phyloP scores from a whole-genome alignment of 2,329 filamentous ascomycete genomes.

The Nemania serpens region DNA sequence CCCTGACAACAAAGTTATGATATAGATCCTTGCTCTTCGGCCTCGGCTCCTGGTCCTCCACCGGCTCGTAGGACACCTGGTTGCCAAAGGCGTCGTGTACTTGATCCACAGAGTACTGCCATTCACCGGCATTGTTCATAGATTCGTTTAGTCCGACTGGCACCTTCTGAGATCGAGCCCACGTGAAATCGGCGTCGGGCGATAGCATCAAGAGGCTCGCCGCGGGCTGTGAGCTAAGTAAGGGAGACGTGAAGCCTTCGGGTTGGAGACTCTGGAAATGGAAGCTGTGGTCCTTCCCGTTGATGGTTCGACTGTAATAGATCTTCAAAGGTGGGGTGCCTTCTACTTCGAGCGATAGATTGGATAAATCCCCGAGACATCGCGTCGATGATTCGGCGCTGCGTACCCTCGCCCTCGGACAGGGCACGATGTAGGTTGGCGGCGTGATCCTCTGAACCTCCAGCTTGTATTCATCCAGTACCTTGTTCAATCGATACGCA shows the following conservation, averaged over 20 bases:
- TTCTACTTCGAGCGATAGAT: conserved; percentile 79
- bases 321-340: conserved; percentile 92
- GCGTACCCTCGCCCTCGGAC: conserved; percentile 78
- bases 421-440: conserved; percentile 83
- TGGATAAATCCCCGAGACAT: conserved; percentile 86
- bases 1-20: conserved; percentile 83
- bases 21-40: conserved; percentile 66
- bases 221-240: conserved; percentile 64
- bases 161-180: conserved; percentile 78
- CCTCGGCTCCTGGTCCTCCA: conserved; percentile 71
- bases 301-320: conserved; percentile 87
- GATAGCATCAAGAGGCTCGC: conserved; percentile 59
- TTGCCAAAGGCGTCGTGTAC: conserved; percentile 92
- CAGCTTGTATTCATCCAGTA: conserved; percentile 91
- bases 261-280: conserved; percentile 94
- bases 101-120: conserved; percentile 90
- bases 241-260: conserved; percentile 79
- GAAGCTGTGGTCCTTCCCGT: conserved; percentile 80
- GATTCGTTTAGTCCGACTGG: conserved; percentile 89
- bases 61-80: conserved; percentile 71
- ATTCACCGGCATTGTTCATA: conserved; percentile 75
- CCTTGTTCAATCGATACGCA: conserved; percentile 81
- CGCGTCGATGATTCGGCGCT: conserved; percentile 66
- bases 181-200: conserved; percentile 71
- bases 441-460: conserved; percentile 79